Percentiles rank a stretch among this genome's conserved stretches.
Conservation (phyloP, 2,329 filamentous ascomycete genomes). For the Acrocalymma vagum region DNA sequence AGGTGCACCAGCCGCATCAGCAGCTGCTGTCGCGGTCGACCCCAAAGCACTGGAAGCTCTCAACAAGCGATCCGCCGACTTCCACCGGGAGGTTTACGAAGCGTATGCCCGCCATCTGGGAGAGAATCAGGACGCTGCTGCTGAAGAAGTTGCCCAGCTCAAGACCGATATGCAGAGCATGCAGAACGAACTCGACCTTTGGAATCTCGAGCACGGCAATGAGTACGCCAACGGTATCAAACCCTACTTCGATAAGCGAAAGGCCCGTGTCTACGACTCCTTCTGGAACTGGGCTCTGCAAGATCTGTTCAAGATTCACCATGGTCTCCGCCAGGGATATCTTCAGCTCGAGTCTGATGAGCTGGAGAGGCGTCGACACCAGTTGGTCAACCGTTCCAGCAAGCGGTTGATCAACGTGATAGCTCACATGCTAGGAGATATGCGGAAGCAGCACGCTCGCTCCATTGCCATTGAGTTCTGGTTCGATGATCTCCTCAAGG, state of each 20-base stretch:
- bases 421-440: constrained; percentile 11
- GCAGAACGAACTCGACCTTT: constrained; percentile 23
- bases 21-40: constrained; percentile 16
- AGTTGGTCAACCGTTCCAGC: constrained; percentile 15
- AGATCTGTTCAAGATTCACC: constrained; percentile 22
- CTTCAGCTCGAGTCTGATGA: constrained; percentile 12
- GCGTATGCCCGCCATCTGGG: constrained; percentile 18
- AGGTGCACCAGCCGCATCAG: constrained; percentile 7
- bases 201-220: constrained; percentile 23
- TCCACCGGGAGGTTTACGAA: constrained; percentile 19
- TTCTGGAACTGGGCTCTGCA: constrained; percentile 29
- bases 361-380: constrained; percentile 10
- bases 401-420: constrained; percentile 16
- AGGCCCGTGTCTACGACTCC: constrained; percentile 24
- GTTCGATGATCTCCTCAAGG: constrained; percentile 19
- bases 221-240: constrained; percentile 23
- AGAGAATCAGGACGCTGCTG: constrained; percentile 13
- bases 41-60: constrained; percentile 19
- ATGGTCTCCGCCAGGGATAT: constrained; percentile 14
- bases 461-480: constrained; percentile 11
- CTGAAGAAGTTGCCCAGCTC: constrained; percentile 13
- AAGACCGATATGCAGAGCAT: constrained; percentile 17
- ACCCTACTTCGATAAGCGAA: constrained; percentile 21
- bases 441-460: constrained; percentile 12
- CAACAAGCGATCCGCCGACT: constrained; percentile 16